These are phyloP conservation scores for Parmelia sp. DNA, from an alignment of 495 filamentous ascomycete genomes.

Conservation along the genomic window DNA sequence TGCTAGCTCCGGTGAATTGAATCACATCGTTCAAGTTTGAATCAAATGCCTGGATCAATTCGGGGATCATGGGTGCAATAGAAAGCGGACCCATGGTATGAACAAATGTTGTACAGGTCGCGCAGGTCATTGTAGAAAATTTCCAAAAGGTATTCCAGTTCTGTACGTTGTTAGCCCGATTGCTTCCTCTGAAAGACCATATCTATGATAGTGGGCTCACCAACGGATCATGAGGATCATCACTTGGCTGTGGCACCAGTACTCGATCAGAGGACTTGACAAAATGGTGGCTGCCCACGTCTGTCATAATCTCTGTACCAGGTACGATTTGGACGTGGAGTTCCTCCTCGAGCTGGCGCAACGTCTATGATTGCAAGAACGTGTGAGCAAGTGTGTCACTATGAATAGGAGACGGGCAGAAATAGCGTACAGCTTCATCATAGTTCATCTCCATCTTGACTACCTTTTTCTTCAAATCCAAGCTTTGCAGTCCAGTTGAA, in stretches of 20 bases:
- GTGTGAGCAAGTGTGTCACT: background rate
- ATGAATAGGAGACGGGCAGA: background rate
- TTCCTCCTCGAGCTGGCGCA: conserved; percentile 42
- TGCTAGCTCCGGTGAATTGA: conserved; percentile 53
- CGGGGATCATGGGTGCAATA: conserved; percentile 51
- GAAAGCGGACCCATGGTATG: conserved; percentile 55
- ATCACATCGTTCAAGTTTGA: conserved; percentile 44
- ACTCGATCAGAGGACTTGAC: conserved; percentile 46
- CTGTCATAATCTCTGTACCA: conserved; percentile 58
- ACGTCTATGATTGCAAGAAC: conserved; percentile 25
- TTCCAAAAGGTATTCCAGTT: conserved; percentile 42
- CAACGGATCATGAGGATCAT: conserved; percentile 43
- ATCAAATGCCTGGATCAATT: conserved; percentile 51
- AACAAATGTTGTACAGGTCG: conserved; percentile 47
- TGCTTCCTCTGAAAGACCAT: background rate
- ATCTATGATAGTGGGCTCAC: conserved; percentile 27
- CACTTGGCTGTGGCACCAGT: conserved; percentile 49
- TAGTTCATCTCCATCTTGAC: conserved; percentile 40
- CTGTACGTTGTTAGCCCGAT: conserved; percentile 22
- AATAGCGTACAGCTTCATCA: conserved; percentile 30
- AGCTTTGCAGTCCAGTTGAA: background rate
- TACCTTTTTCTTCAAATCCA: background rate
- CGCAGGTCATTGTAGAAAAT: conserved; percentile 39
- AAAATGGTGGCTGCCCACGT: conserved; percentile 55
- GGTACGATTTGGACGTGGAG: conserved; percentile 52